These are phyloP conservation scores for Knoxia roxburghii DNA, from an alignment of 257 asterid species.

Conservation along the genomic window DNA sequence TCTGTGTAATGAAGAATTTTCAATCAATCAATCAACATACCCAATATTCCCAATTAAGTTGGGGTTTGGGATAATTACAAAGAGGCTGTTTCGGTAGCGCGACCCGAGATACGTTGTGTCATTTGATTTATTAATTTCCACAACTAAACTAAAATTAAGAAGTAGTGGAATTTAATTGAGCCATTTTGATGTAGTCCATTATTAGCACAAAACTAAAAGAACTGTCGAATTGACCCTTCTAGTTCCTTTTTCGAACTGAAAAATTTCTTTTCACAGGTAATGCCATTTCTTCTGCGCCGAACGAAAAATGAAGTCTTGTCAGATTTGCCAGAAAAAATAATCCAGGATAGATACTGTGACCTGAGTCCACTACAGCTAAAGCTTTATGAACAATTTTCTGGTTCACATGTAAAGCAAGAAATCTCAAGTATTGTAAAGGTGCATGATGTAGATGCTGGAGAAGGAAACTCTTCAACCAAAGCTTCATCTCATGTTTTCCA, in stretches of 20 bases:
- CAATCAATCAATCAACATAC: no score
- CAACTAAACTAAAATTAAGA: no score
- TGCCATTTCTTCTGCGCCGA: constrained; percentile 98
- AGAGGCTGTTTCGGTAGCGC: no score
- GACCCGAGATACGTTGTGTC: no score
- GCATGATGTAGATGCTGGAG: constrained; percentile 63
- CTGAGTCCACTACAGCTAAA: constrained; percentile 86
- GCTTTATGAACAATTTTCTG: constrained; percentile 90
- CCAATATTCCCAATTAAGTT: no score
- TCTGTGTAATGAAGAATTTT: not conserved
- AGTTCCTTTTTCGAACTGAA: no score
- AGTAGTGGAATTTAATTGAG: no score
- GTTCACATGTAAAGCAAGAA: constrained; percentile 85
- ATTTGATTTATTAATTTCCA: no score
- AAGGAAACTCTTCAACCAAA: constrained; percentile 44
- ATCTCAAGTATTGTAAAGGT: constrained; percentile 71
- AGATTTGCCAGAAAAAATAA: constrained; percentile 94
- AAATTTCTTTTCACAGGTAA: constrained; percentile 53
- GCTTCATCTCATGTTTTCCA: constrained; percentile 98
- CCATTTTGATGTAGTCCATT: no score
- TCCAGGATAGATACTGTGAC: constrained; percentile 98
- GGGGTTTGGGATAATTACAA: no score
- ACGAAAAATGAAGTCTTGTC: constrained; percentile 95
- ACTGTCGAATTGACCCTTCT: no score
- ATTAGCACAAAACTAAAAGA: no score